Base-by-base conservation (phyloP, 1,139 yeast species). In the Sugiyamaella pinicola region DNA sequence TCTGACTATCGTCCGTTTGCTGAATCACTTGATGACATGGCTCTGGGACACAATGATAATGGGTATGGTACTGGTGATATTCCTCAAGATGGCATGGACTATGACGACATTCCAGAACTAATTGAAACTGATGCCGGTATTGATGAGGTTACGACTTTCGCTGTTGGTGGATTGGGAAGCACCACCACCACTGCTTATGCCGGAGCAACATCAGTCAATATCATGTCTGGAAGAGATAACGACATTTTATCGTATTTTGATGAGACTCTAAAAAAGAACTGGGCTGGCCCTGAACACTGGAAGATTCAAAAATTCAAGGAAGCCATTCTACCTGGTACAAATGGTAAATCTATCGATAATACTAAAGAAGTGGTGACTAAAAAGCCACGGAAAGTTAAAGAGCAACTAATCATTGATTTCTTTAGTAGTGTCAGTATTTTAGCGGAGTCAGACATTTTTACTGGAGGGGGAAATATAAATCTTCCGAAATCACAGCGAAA, bases 201-300 rank as follows among this genome's bases (percentile, higher is more conserved):
- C 15, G 46, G 45, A 2, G 51, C 42, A 1, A 35, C 35, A n/a
- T 33, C 41, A 21, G 52, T 26, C 21, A 34, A 26, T 44, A 51
- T 43, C 21, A 46, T 46, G 49, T 33, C 51, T 1, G 46, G 51
- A 12, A 41, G 48, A 44, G 51, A 40, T 13, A 34, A 28, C 54
- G 89, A 85, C 61, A 74, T 88, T 51, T 83, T 89, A 83, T 83
- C 88, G 0, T 87, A 87, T 66, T 87, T 88, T 67, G 95, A 88
- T 64, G 83, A 81, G 56, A 78, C 81, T 15, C 72, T 87, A 71
- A 82, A 77, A 57, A 77, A 80, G 44, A 84, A 82, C 66, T 89
- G 96, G 96, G 80, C 95, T 41, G 96, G 96, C 7, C 93, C 96
- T 4, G 95, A 88, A 58, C 95, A 89, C 69, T 93, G 98, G 98